phyloP scores from a whole-genome alignment of 805 yeast genomes.

The Candida vaughaniae region DNA sequence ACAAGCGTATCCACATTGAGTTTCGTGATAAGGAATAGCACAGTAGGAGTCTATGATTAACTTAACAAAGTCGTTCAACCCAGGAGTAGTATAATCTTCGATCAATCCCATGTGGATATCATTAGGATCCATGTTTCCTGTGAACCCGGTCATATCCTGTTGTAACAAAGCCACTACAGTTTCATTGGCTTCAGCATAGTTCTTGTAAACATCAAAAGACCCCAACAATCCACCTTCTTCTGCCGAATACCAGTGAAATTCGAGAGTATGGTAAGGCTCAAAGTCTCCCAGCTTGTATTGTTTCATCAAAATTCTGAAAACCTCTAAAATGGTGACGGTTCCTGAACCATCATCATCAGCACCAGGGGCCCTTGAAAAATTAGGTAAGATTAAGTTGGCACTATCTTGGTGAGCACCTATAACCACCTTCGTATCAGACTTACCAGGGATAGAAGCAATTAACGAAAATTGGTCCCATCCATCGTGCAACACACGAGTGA shows the following conservation, averaged over 20 bases:
- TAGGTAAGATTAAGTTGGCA: constrained; percentile 70
- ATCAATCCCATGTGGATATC: constrained; percentile 75
- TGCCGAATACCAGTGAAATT: constrained; percentile 93
- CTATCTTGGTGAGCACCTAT: constrained; percentile 93
- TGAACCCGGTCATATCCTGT: constrained; percentile 92
- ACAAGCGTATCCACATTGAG: constrained; percentile 88
- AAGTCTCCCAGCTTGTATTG: constrained; percentile 33
- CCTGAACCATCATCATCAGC: constrained; percentile 97
- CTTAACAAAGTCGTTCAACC: constrained; percentile 61
- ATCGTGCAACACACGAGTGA: constrained; percentile 56
- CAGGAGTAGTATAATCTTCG: constrained; percentile 60
- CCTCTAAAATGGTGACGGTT: constrained; percentile 72
- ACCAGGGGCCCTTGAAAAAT: constrained; percentile 75
- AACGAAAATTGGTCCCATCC: constrained; percentile 79
- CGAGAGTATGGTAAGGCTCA: constrained; percentile 69
- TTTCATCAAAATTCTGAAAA: constrained; percentile 59
- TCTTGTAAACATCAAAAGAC: constrained; percentile 70
- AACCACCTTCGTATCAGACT: constrained; percentile 53
- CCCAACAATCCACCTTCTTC: constrained; percentile 94
- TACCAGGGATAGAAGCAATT: constrained; percentile 62
- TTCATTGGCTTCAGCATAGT: constrained; percentile 44
- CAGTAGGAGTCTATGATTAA: constrained; percentile 61
- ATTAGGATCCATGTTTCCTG: constrained; percentile 47
- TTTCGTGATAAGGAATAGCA: constrained; percentile 66
- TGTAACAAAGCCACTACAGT: constrained; percentile 82